Evolutionary conservation across 345 rosid genomes (phyloP).

Genomic region (Brassica carinata): DNA sequence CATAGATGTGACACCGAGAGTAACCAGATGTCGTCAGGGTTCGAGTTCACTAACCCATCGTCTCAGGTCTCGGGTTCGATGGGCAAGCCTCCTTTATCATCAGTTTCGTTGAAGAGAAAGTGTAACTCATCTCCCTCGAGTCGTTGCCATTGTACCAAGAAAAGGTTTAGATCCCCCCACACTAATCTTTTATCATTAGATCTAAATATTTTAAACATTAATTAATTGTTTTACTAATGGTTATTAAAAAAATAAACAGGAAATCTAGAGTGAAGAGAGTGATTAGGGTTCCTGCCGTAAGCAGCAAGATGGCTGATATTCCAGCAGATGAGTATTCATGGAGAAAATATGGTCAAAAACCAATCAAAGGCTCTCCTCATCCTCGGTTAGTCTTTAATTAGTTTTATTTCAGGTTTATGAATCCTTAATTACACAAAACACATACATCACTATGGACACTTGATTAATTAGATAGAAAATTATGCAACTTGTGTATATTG

Average conservation of each 20-base stretch:
- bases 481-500: slow-evolving; percentile 17
- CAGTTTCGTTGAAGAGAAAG: slow-evolving; percentile 63
- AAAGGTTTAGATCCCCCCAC: slow-evolving; percentile 51
- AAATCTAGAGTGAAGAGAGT: slow-evolving; percentile 72
- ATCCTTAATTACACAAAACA: neutral
- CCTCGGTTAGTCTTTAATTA: slow-evolving; percentile 59
- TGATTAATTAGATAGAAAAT: neutral
- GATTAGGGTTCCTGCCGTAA: slow-evolving; percentile 78
- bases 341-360: slow-evolving; percentile 98
- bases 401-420: neutral
- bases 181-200: neutral
- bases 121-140: slow-evolving; percentile 73
- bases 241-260: slow-evolving; percentile 40
- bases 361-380: slow-evolving; percentile 98
- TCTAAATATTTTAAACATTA: neutral
- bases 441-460: slow-evolving; percentile 1
- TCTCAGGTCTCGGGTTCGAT: slow-evolving; percentile 54
- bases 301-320: slow-evolving; percentile 84
- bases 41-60: slow-evolving; percentile 63
- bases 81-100: slow-evolving; percentile 74
- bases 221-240: neutral
- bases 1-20: slow-evolving; percentile 74
- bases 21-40: slow-evolving; percentile 64
- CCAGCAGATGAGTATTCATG: slow-evolving; percentile 90
- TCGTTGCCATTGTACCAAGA: slow-evolving; percentile 94